Percentiles rank a stretch among this genome's conserved stretches.
These are phyloP conservation scores for Globisporangium nunn DNA, from an alignment of 352 stramenopile species.

Conservation along the genomic window DNA sequence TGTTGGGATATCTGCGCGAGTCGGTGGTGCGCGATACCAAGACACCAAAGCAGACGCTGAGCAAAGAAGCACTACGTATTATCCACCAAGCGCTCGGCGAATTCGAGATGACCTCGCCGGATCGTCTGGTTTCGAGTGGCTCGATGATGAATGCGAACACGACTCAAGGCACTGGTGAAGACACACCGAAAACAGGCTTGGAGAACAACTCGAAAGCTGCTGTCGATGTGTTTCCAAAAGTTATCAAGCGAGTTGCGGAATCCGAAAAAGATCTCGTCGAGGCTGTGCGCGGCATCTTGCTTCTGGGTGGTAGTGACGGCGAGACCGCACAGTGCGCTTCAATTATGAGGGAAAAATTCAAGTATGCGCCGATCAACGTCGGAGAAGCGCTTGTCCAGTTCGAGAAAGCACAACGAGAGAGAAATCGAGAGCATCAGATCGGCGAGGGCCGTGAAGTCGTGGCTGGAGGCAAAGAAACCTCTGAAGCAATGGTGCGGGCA, in stretches of 20 bases:
- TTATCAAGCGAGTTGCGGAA: conserved; percentile 13
- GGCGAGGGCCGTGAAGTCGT: conserved; percentile 7
- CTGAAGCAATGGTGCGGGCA: neutral
- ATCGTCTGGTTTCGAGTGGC: neutral
- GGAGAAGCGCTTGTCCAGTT: conserved; percentile 17
- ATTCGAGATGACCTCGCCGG: neutral
- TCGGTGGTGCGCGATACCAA: conserved; percentile 48
- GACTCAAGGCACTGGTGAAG: neutral
- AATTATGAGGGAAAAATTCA: conserved; percentile 30
- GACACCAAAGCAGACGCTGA: conserved; percentile 45
- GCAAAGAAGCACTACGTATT: conserved; percentile 40
- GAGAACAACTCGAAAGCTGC: neutral
- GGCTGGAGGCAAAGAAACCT: neutral
- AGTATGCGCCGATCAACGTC: conserved; percentile 40
- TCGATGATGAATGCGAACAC: too few species aligned
- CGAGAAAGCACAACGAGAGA: conserved; percentile 1
- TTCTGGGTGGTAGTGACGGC: conserved; percentile 31
- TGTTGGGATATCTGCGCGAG: conserved; percentile 39
- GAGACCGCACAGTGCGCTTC: conserved; percentile 32
- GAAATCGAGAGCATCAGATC: conserved; percentile 13
- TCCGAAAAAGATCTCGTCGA: conserved; percentile 34
- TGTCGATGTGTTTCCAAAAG: neutral
- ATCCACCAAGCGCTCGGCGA: conserved; percentile 15
- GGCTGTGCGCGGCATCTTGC: conserved; percentile 36
- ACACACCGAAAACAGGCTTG: neutral